A percentile compares a stretch with the other conserved stretches of the same genome.
Conservation (phyloP, 345 rosid genomes). For the Aurinia saxatilis region DNA sequence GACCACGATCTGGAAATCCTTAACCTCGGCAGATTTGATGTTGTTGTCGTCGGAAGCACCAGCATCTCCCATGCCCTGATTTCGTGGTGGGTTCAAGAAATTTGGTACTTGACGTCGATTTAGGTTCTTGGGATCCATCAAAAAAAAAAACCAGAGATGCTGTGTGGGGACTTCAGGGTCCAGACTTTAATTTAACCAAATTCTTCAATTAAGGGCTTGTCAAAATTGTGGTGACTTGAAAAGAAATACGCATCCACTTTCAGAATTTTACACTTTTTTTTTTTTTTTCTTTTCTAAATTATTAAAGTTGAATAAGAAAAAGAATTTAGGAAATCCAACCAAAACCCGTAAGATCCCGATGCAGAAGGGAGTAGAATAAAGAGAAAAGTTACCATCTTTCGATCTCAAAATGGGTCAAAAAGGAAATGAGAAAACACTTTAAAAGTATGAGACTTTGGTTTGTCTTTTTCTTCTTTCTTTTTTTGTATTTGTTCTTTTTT, state of each 20-base stretch:
- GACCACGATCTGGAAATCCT: slow-evolving; percentile 66
- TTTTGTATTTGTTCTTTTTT: not conserved
- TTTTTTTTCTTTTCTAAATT: not conserved
- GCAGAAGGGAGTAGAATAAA: slow-evolving; percentile 25
- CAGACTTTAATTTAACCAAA: slow-evolving; percentile 10
- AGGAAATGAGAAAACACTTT: slow-evolving; percentile 22
- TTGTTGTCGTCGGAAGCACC: slow-evolving; percentile 12
- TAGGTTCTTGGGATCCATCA: slow-evolving; percentile 37
- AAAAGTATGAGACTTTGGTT: slow-evolving; percentile 22
- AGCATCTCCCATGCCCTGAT: slow-evolving; percentile 24
- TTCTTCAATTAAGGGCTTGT: slow-evolving; percentile 21
- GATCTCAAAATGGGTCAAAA: slow-evolving; percentile 24
- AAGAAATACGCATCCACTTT: slow-evolving; percentile 46
- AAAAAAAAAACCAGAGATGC: not conserved
- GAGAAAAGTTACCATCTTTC: slow-evolving; percentile 20
- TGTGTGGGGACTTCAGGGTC: slow-evolving; percentile 38
- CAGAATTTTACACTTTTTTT: slow-evolving; percentile 42
- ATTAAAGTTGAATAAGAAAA: not conserved
- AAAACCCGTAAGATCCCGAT: slow-evolving; percentile 30
- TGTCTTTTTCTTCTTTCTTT: slow-evolving; percentile 14
- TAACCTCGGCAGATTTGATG: slow-evolving; percentile 54
- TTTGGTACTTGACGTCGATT: slow-evolving; percentile 40
- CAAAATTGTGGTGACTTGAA: slow-evolving; percentile 35
- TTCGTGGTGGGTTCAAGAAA: slow-evolving; percentile 51
- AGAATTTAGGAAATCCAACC: slow-evolving; percentile 8